A percentile compares a stretch with the other conserved stretches of the same genome.
Conservation (phyloP, 257 asterid genomes). For the Nyctanthes arbortristis region DNA sequence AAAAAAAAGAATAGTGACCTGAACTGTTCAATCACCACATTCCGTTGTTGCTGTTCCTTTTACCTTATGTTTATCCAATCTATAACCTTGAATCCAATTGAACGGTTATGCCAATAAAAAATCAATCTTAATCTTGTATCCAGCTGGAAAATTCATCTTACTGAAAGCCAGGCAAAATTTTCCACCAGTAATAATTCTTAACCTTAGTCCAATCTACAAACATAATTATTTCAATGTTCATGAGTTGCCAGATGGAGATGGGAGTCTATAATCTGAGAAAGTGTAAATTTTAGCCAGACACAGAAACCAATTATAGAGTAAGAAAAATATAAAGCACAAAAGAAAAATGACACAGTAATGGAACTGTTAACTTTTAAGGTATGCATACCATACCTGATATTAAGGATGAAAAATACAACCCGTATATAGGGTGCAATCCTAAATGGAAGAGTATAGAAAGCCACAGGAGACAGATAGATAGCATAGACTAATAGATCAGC, state of each 20-base stretch:
- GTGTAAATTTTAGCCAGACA: neutral
- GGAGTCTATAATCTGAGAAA: slow-evolving; percentile 5
- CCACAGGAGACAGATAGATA: slow-evolving; percentile 68
- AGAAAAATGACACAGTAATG: neutral
- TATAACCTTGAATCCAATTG: neutral
- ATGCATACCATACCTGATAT: slow-evolving; percentile 60
- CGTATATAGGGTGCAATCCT: slow-evolving; percentile 87
- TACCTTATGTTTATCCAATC: neutral
- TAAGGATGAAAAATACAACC: slow-evolving; percentile 67
- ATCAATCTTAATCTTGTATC: neutral
- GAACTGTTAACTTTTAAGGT: slow-evolving; percentile 15
- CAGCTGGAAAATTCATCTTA: neutral
- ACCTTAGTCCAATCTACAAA: neutral
- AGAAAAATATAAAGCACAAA: slow-evolving; percentile 13
- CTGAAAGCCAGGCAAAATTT: slow-evolving; percentile 2
- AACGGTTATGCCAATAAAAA: slow-evolving; percentile 2
- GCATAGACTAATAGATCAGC: slow-evolving; percentile 61
- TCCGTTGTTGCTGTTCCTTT: neutral
- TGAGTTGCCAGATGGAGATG: neutral
- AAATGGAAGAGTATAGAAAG: slow-evolving; percentile 67
- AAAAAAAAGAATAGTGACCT: too few species aligned
- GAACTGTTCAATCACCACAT: neutral
- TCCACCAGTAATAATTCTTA: neutral
- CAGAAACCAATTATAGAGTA: slow-evolving; percentile 12
- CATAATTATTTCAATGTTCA: neutral